Percentiles rank a stretch among this genome's conserved stretches.
phyloP scores from a whole-genome alignment of 2,329 filamentous ascomycete genomes.

The Exserohilum turcica region DNA sequence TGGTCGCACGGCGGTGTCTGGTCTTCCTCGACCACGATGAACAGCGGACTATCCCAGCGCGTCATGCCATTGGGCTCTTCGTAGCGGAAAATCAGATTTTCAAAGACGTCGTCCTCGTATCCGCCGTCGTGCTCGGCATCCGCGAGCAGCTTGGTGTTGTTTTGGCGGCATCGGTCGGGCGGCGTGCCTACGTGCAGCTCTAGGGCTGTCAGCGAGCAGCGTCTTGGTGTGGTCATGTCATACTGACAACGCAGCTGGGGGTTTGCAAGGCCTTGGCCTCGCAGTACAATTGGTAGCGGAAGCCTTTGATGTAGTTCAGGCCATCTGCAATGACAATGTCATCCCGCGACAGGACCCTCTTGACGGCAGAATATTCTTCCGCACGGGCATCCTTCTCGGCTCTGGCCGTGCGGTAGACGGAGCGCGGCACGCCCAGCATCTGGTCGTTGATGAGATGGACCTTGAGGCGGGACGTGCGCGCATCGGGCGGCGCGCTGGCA shows the following conservation, averaged over 20 bases:
- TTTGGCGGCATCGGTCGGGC: constrained; percentile 59
- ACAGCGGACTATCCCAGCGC: constrained; percentile 82
- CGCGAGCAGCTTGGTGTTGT: constrained; percentile 64
- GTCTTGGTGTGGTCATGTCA: background rate
- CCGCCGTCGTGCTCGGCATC: constrained; percentile 47
- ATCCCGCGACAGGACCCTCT: constrained; percentile 71
- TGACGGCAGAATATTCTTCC: constrained; percentile 75
- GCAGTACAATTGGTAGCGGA: constrained; percentile 84
- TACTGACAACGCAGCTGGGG: constrained; percentile 71
- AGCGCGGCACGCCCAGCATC: constrained; percentile 69
- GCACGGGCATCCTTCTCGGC: constrained; percentile 83
- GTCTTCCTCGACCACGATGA: constrained; percentile 79
- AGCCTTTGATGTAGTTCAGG: constrained; percentile 88
- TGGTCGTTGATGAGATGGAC: constrained; percentile 78
- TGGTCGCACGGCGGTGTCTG: constrained; percentile 67
- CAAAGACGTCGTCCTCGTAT: constrained; percentile 69
- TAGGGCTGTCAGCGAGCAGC: constrained; percentile 40
- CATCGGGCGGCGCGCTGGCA: constrained; percentile 49
- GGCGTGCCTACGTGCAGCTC: constrained; percentile 65
- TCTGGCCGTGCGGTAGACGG: constrained; percentile 77
- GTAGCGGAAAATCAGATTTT: constrained; percentile 80
- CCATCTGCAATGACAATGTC: constrained; percentile 81
- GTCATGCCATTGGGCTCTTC: constrained; percentile 87
- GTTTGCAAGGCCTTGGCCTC: constrained; percentile 81
- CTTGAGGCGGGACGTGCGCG: constrained; percentile 60